Evolutionary conservation across 495 filamentous ascomycete genomes (phyloP), one percentile per base, ranked within the genome.

Genomic region (Neurospora terricola): DNA sequence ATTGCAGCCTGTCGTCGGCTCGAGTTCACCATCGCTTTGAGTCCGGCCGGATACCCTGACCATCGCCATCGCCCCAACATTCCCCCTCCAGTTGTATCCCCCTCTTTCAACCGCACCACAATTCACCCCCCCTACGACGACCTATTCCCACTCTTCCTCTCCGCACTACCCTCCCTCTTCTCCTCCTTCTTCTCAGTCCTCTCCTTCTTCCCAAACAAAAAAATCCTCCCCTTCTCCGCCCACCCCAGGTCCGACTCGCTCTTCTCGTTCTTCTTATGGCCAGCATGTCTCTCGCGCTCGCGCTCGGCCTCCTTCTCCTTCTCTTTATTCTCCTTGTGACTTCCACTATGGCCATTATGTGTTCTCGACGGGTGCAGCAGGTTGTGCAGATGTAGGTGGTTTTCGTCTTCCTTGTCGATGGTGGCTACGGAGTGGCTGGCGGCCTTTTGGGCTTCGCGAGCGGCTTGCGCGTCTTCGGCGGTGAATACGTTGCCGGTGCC

Each of bases 401-500:
- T 66, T 2, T 34, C 73, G 30, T 62, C 70, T 62, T 37, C 71
- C 34, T 72, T 72, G 30, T 73, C 71, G 30, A 59, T 45, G 42
- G 42, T 21, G 0, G 7, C 38, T 43, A 72, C 48, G 10, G 70
- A 21, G 69, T 37, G 27, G 14, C 21, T 38, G 40, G 74, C 72
- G 43, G 76, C 77, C 76, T 82, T 83, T 37, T 81, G 80, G 69
- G 83, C 83, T 66, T 77, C 79, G 72, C 74, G 81, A 9, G 79
- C 78, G 16, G 75, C 73, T 72, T 79, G 78, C 14, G 80, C 77
- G 45, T 86, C 83, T 39, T 81, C 80, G 40, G 74, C 74, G 48
- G 78, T 81, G 80, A 84, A 86, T 38, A 89, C 78, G 77, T 90
- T 90, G 71, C 86, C 88, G 34, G 84, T 86, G 66, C 88, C 88